Evolutionary conservation across 495 filamentous ascomycete genomes (phyloP).

Genomic region (Niebla homalea): DNA sequence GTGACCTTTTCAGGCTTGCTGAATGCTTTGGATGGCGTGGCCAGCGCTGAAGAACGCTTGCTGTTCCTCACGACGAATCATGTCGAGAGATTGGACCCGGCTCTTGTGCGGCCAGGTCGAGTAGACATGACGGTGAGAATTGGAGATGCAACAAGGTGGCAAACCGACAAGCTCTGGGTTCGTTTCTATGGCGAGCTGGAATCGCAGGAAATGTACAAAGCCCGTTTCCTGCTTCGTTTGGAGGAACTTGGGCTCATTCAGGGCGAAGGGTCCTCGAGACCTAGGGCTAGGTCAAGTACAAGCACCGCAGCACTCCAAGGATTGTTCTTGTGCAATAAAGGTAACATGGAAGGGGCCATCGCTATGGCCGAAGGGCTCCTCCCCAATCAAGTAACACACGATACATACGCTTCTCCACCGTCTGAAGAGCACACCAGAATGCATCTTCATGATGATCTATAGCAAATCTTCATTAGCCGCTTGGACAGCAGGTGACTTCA

Average conservation of each 20-base stretch:
- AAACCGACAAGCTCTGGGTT: constrained; percentile 81
- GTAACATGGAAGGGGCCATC: constrained; percentile 75
- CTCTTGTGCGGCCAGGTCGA: constrained; percentile 77
- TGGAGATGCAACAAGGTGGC: constrained; percentile 73
- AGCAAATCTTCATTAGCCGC: no score
- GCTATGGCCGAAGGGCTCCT: constrained; percentile 59
- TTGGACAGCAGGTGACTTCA: no score
- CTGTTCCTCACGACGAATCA: constrained; percentile 95
- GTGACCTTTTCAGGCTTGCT: constrained; percentile 92
- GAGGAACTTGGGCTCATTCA: constrained; percentile 36
- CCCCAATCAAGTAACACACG: constrained; percentile 12
- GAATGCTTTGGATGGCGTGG: constrained; percentile 88
- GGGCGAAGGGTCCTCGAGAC: constrained; percentile 26
- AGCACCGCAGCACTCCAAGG: constrained; percentile 89
- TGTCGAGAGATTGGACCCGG: constrained; percentile 74
- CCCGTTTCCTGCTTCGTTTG: constrained; percentile 36
- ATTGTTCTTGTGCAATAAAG: constrained; percentile 88
- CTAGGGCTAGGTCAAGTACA: constrained; percentile 34
- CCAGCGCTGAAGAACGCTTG: constrained; percentile 88
- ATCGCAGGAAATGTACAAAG: constrained; percentile 34
- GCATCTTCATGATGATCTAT: no score
- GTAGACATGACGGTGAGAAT: constrained; percentile 89
- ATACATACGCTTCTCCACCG: not conserved
- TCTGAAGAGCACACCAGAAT: not conserved
- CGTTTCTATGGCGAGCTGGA: constrained; percentile 87